Evolutionary conservation across 352 stramenopile genomes (phyloP).

Genomic region (Globisporangium iwayamae): DNA sequence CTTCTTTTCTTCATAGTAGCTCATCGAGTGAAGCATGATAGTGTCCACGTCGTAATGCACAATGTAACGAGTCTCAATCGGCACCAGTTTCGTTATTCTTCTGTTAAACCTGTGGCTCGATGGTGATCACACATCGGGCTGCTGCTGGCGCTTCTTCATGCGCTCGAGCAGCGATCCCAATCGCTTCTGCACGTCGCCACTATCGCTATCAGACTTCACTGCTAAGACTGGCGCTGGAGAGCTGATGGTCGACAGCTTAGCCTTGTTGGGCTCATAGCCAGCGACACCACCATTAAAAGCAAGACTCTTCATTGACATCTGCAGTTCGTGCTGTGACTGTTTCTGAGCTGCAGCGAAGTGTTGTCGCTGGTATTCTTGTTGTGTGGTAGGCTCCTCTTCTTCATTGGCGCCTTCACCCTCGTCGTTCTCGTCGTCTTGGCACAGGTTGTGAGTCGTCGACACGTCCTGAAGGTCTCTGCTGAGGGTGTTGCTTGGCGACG

Average conservation of each 20-base stretch:
- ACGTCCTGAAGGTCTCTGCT: neutral
- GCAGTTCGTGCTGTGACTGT: neutral
- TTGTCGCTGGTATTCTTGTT: neutral
- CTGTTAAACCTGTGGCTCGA: neutral
- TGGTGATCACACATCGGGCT: neutral
- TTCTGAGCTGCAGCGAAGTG: neutral
- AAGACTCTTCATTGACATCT: neutral
- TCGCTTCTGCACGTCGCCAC: constrained; percentile 26
- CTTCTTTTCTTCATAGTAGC: neutral
- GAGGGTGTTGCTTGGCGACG: neutral
- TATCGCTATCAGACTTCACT: neutral
- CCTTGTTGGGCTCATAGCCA: neutral
- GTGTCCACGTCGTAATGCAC: constrained; percentile 20
- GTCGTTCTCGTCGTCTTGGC: neutral
- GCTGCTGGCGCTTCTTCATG: constrained; percentile 30
- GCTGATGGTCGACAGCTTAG: constrained; percentile 1
- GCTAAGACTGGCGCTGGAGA: constrained; percentile 15
- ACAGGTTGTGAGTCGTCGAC: constrained; percentile 7
- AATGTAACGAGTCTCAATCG: neutral
- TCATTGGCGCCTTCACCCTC: neutral
- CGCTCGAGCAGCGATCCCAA: constrained; percentile 36
- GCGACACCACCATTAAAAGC: neutral
- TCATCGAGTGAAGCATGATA: neutral
- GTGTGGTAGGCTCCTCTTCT: neutral
- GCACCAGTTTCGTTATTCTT: neutral